Evolutionary conservation across 163 green algal genomes (phyloP), one percentile per base, ranked within the genome.

Genomic region (Volvox carteri): DNA sequence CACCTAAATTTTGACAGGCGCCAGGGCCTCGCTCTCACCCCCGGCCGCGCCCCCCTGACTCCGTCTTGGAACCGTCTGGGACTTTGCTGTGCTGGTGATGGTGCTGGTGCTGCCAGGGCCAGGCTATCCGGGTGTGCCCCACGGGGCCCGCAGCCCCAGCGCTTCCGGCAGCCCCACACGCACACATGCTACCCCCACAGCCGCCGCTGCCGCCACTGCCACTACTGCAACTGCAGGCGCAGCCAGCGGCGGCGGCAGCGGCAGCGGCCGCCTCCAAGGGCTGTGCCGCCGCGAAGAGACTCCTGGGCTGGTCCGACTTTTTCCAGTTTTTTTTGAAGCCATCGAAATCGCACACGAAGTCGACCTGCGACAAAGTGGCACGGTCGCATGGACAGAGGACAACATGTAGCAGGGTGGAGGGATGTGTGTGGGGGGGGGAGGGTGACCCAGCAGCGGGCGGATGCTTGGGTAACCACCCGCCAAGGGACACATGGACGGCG

Each of bases 331-430:
- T 79, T 23, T 87, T 79, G 65, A 80, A 42, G 7, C 81, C 67
- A 50, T 88, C 83, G 50, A 88, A 39, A 67, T 88, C 83, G 12
- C 37, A 60, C 4, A 88, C 39, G 16, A 39, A 70, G 46, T 88
- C 83, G 35, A 88, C 37, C 83, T 88, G 83, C 67, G 8, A 33
- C 1, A 62, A n/a, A 39, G 30, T n/a, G n/a, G n/a, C n/a, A n/a
- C n/a, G n/a, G n/a, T n/a, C n/a, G n/a, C n/a, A n/a, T n/a, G n/a
- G n/a, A n/a, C n/a, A n/a, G n/a, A n/a, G n/a, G n/a, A n/a, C n/a
- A n/a, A n/a, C n/a, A n/a, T n/a, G n/a, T n/a, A n/a, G n/a, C n/a
- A n/a, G n/a, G n/a, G n/a, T n/a, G n/a, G n/a, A n/a, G n/a, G n/a
- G n/a, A n/a, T n/a, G n/a, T n/a, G n/a, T n/a, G n/a, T n/a, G n/a